Evolutionary conservation across 305 asterid genomes (phyloP).

Genomic region (Ruellia speciosa): DNA sequence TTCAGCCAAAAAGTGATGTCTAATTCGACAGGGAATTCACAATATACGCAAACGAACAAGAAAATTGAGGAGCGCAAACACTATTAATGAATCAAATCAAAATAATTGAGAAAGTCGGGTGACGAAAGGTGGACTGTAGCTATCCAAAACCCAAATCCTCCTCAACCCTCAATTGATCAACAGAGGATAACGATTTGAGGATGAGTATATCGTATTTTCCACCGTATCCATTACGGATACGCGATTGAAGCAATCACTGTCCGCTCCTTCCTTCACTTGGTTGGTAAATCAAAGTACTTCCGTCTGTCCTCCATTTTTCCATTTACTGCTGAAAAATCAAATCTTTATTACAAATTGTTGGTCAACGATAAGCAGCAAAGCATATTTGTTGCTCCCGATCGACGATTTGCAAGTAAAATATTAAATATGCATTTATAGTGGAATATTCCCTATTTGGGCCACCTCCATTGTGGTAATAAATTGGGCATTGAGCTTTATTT

Average conservation of each 20-base stretch:
- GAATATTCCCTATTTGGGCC: no score
- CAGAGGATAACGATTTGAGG: conserved; percentile 10
- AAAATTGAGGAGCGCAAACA: not conserved
- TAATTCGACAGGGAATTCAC: not conserved
- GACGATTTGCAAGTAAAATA: no score
- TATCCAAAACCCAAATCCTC: conserved; percentile 9
- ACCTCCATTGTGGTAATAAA: no score
- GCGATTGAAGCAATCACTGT: conserved; percentile 13
- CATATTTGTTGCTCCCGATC: no score
- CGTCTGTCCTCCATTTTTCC: not conserved
- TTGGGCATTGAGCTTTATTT: no score
- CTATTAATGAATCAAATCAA: not conserved
- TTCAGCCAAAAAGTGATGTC: conserved; percentile 3
- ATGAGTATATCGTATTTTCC: not conserved
- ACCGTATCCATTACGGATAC: conserved; percentile 5
- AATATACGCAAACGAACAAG: not conserved
- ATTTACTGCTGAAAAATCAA: no score
- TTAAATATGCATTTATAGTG: no score
- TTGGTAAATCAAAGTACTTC: not conserved
- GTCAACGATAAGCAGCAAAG: no score
- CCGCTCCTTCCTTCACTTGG: not conserved
- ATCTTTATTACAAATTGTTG: no score
- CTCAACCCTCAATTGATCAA: conserved; percentile 16
- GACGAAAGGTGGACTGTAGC: conserved; percentile 18
- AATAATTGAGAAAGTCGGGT: conserved; percentile 6